Evolutionary conservation across 352 stramenopile species (phyloP).

Genomic region (Elongisporangium undulatum): DNA sequence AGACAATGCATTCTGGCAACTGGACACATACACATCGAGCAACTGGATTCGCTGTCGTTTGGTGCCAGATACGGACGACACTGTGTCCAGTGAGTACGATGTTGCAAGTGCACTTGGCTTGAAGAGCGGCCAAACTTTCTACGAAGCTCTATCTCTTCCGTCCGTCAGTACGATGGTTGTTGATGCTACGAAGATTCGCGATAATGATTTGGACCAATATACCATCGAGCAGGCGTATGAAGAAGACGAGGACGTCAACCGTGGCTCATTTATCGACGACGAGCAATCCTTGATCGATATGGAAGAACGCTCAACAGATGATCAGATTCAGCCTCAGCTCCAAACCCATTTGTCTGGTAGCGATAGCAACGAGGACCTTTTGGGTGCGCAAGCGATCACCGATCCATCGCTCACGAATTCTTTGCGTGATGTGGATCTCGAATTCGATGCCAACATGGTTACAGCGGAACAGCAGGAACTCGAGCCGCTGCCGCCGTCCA

Average conservation of each 20-base stretch:
- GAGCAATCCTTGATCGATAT: neutral
- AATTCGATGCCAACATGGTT: conserved; percentile 18
- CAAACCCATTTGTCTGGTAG: conserved; percentile 7
- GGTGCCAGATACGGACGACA: conserved; percentile 75
- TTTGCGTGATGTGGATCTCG: conserved; percentile 12
- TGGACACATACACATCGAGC: conserved; percentile 84
- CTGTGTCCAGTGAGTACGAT: conserved; percentile 42
- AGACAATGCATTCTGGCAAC: conserved; percentile 73
- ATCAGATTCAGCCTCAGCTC: conserved; percentile 4
- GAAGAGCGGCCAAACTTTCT: conserved; percentile 10
- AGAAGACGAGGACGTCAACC: conserved; percentile 30
- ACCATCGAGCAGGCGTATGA: conserved; percentile 24
- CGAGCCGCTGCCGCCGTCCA: conserved; percentile 3
- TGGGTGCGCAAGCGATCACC: conserved; percentile 18
- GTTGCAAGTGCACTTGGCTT: conserved; percentile 10
- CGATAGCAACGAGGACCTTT: conserved; percentile 26
- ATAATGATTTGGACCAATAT: conserved; percentile 8
- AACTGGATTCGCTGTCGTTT: conserved; percentile 85
- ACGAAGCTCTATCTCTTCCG: conserved; percentile 27
- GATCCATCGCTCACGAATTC: conserved; percentile 6
- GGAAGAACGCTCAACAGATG: neutral
- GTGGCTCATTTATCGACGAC: neutral
- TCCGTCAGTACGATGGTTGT: conserved; percentile 32
- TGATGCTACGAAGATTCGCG: conserved; percentile 11
- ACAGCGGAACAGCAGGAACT: conserved; percentile 9